Evolutionary conservation across 2,329 filamentous ascomycete species (phyloP).

Genomic region (Aureobasidium sp.): DNA sequence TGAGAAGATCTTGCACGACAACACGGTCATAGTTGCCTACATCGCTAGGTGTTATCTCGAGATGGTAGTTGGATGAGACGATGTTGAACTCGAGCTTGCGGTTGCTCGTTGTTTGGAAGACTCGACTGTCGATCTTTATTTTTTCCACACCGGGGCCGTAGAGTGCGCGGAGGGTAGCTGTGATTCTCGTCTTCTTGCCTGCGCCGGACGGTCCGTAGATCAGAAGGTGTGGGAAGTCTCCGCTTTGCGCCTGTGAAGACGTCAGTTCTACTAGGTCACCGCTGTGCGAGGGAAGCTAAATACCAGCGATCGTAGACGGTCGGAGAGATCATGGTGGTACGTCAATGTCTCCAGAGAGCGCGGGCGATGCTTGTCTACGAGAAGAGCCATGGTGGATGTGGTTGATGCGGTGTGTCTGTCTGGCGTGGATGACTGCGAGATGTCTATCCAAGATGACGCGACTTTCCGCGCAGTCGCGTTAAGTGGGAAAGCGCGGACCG

Average conservation of each 20-base stretch:
- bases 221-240: slow-evolving; percentile 95
- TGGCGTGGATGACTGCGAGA: neutral
- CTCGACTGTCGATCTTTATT: slow-evolving; percentile 97
- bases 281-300: slow-evolving; percentile 23
- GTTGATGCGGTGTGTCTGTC: neutral
- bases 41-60: slow-evolving; percentile 96
- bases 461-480: neutral
- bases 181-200: slow-evolving; percentile 95
- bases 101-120: slow-evolving; percentile 89
- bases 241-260: slow-evolving; percentile 70
- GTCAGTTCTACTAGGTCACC: slow-evolving; percentile 3
- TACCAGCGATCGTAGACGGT: slow-evolving; percentile 79
- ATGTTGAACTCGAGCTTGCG: slow-evolving; percentile 99
- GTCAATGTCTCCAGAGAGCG: slow-evolving; percentile 69
- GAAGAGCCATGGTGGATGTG: slow-evolving; percentile 48
- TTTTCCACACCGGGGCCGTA: slow-evolving; percentile 97
- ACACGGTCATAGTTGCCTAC: slow-evolving; percentile 95
- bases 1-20: slow-evolving; percentile 88
- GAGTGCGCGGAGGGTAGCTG: slow-evolving; percentile 88
- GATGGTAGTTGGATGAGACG: slow-evolving; percentile 91
- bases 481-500: neutral
- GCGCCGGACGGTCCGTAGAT: slow-evolving; percentile 95
- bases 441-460: neutral
- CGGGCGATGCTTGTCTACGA: slow-evolving; percentile 61
- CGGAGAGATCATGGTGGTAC: slow-evolving; percentile 84